Conservation (phyloP, 2,329 filamentous ascomycete species). For the Colletotrichum caudatum region DNA sequence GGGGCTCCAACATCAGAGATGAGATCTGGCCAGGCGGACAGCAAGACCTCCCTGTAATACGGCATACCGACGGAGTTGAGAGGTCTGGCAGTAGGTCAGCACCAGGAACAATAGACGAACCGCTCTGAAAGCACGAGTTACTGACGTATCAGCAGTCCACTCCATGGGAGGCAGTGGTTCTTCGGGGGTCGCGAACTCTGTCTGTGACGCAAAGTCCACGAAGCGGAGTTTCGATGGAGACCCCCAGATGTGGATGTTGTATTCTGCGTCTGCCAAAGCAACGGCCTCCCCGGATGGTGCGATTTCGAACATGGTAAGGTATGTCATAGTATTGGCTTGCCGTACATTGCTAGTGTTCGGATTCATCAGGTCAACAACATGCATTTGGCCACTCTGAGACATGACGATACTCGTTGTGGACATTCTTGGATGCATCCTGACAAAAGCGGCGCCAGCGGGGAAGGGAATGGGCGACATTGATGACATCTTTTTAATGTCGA, state of each 20-base stretch:
- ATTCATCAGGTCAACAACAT: slow-evolving; percentile 96
- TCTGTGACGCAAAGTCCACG: slow-evolving; percentile 81
- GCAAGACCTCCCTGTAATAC: slow-evolving; percentile 87
- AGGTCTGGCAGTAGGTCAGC: slow-evolving; percentile 59
- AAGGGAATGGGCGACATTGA: slow-evolving; percentile 93
- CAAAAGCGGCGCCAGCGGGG: slow-evolving; percentile 91
- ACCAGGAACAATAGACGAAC: slow-evolving; percentile 25
- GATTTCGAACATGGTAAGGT: slow-evolving; percentile 84
- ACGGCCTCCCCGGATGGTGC: slow-evolving; percentile 89
- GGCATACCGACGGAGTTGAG: slow-evolving; percentile 90
- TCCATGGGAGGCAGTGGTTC: slow-evolving; percentile 71
- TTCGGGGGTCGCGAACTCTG: slow-evolving; percentile 79
- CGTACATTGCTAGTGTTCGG: slow-evolving; percentile 87
- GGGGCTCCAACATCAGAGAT: slow-evolving; percentile 88
- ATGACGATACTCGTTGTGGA: slow-evolving; percentile 94
- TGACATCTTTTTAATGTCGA: slow-evolving; percentile 90
- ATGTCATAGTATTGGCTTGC: slow-evolving; percentile 79
- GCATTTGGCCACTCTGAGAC: slow-evolving; percentile 91
- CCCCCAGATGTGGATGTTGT: slow-evolving; percentile 87
- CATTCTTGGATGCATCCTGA: slow-evolving; percentile 96
- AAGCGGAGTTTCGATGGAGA: slow-evolving; percentile 88
- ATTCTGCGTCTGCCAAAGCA: slow-evolving; percentile 82
- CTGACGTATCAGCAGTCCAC: slow-evolving; percentile 78
- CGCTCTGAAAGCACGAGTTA: slow-evolving; percentile 25
- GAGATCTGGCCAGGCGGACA: slow-evolving; percentile 92